These are phyloP conservation scores for Dispira simplex DNA, from an alignment of 192 early-diverging fungal genomes.

Conservation along the genomic window DNA sequence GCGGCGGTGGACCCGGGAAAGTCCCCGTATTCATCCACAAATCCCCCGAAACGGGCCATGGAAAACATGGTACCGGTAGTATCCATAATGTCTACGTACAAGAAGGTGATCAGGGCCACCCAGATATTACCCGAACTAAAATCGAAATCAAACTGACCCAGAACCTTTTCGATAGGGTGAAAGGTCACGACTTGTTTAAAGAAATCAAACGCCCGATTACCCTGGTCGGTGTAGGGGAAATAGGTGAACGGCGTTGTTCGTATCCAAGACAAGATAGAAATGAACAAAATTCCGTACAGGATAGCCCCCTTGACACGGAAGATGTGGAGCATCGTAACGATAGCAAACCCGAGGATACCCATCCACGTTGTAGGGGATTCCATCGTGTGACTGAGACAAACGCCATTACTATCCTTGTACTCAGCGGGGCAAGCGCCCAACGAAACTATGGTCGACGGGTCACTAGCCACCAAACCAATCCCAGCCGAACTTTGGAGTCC, in stretches of 20 bases:
- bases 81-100: constrained; percentile 79
- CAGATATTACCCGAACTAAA: constrained; percentile 42
- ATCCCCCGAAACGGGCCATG: constrained; percentile 70
- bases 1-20: constrained; percentile 61
- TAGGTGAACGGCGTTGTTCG: constrained; percentile 49
- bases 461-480: constrained; percentile 53
- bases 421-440: constrained; percentile 48
- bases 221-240: constrained; percentile 49
- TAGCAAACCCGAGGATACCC: constrained; percentile 52
- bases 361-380: constrained; percentile 45
- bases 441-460: constrained; percentile 46
- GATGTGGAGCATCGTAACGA: constrained; percentile 45
- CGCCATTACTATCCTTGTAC: constrained; percentile 38
- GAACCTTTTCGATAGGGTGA: constrained; percentile 39
- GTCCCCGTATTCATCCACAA: constrained; percentile 57
- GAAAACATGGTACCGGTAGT: constrained; percentile 76
- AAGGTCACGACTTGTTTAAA: constrained; percentile 58
- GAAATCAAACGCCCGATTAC: constrained; percentile 44
- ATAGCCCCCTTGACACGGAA: constrained; percentile 57
- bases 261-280: constrained; percentile 59
- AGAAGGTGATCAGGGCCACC: constrained; percentile 68
- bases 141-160: constrained; percentile 46
- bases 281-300: constrained; percentile 50
- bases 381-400: constrained; percentile 42
- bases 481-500: constrained; percentile 66